Conservation (phyloP, 345 rosid genomes). For the Brassica incana region DNA sequence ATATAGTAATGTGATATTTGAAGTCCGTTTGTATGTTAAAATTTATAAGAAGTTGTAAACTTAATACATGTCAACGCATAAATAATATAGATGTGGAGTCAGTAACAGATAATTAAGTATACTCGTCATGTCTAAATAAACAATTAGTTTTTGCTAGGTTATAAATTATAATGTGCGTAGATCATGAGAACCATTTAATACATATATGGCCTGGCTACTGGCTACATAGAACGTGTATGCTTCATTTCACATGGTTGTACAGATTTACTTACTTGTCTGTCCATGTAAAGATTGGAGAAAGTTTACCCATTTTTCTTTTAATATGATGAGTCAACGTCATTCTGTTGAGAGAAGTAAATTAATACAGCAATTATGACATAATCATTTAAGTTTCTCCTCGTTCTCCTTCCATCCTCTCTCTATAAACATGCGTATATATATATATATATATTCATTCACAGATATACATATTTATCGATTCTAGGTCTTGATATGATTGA, state of each 20-base stretch:
- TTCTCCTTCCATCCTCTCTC: conserved; percentile 34
- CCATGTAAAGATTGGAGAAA: conserved; percentile 30
- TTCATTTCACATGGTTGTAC: conserved; percentile 25
- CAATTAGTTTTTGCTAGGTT: background rate
- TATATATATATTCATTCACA: background rate
- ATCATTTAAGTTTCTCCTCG: conserved; percentile 43
- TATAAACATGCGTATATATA: conserved; percentile 10
- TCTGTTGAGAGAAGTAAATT: conserved; percentile 38
- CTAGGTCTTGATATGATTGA: conserved; percentile 35
- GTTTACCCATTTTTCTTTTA: conserved; percentile 20
- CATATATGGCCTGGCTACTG: background rate
- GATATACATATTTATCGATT: conserved; percentile 18
- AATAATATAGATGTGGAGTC: background rate
- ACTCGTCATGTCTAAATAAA: background rate
- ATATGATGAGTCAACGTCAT: conserved; percentile 40
- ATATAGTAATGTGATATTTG: conserved; percentile 19
- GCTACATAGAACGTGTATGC: conserved; percentile 8
- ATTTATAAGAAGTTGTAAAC: background rate
- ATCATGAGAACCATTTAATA: background rate
- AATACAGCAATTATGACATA: conserved; percentile 43
- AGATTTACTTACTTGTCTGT: conserved; percentile 30
- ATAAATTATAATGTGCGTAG: background rate
- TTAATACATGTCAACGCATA: background rate
- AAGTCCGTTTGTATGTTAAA: background rate
- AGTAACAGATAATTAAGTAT: background rate